Percentiles rank a stretch among this genome's conserved stretches.
Evolutionary conservation across 176 grass and related monocot genomes (phyloP).

Genomic region (Pontederia crassipes): DNA sequence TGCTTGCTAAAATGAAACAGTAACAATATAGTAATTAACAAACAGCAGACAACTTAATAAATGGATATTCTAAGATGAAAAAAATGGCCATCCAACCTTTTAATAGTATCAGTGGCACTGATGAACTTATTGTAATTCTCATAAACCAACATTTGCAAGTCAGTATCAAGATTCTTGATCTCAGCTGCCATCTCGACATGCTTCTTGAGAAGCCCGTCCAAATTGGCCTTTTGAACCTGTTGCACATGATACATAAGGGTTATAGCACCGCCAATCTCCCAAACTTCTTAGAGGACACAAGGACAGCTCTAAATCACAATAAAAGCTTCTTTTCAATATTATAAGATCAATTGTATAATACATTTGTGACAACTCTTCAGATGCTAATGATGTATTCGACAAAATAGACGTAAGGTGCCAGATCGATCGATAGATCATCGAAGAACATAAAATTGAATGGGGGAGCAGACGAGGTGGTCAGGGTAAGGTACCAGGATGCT

Average conservation of each 20-base stretch:
- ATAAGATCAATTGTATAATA: not conserved
- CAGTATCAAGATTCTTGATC: conserved; percentile 99
- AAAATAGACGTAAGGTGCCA: not conserved
- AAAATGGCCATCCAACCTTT: conserved; percentile 40
- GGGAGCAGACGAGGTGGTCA: conserved; percentile 8
- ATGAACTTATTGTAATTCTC: conserved; percentile 99
- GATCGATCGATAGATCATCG: not conserved
- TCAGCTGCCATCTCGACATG: conserved; percentile 98
- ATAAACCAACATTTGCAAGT: conserved; percentile 97
- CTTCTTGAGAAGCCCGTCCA: conserved; percentile 82
- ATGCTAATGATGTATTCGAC: too few species aligned
- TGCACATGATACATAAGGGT: conserved; percentile 11
- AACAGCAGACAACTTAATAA: not conserved
- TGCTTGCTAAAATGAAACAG: not conserved
- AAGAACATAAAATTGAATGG: not conserved
- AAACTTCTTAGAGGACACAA: not conserved
- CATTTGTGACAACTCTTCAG: not conserved
- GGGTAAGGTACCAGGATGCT: conserved; percentile 54
- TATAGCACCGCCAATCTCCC: not conserved
- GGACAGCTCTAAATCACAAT: not conserved
- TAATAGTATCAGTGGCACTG: conserved; percentile 92
- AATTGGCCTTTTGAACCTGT: conserved; percentile 84
- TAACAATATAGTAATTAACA: not conserved
- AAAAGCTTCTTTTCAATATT: conserved; percentile 12
- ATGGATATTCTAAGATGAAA: not conserved